phyloP scores from a whole-genome alignment of 2,329 filamentous ascomycete species.

The Cladosporium sp. region DNA sequence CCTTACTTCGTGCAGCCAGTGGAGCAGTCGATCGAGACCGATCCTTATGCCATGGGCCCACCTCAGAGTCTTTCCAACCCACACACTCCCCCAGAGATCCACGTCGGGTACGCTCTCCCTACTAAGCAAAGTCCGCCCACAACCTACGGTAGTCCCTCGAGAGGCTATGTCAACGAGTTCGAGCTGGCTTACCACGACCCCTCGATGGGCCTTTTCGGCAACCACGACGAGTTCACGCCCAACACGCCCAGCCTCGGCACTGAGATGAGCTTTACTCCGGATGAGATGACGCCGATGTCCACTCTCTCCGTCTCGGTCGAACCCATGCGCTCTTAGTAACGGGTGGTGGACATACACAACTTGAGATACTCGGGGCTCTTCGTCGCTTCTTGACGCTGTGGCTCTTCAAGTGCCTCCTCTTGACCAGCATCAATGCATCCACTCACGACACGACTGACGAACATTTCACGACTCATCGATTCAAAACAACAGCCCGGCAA shows the following conservation, averaged over 20 bases:
- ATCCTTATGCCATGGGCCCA: conserved; percentile 13
- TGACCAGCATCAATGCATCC: not conserved
- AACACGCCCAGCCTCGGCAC: conserved; percentile 27
- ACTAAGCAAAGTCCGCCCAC: conserved; percentile 15
- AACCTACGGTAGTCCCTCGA: conserved; percentile 12
- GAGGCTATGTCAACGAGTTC: conserved; percentile 4
- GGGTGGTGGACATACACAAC: too few relatives aligned
- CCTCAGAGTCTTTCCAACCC: conserved; percentile 16
- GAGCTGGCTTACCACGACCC: conserved; percentile 19
- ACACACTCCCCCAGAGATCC: conserved; percentile 6
- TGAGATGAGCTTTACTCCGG: conserved; percentile 26
- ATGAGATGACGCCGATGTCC: conserved; percentile 16
- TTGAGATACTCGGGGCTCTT: too few relatives aligned
- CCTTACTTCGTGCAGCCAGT: conserved; percentile 21
- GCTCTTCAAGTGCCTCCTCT: not conserved
- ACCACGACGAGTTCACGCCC: conserved; percentile 21
- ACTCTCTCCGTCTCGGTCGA: conserved; percentile 4
- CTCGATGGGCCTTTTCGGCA: conserved; percentile 18
- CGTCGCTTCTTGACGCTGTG: not conserved
- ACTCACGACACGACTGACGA: not conserved
- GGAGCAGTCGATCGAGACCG: conserved; percentile 7
- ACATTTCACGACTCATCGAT: not conserved
- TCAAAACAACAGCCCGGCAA: not conserved
- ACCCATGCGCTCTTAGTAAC: conserved; percentile 2
- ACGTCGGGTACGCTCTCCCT: conserved; percentile 11